Evolutionary conservation across 169 alveolate genomes (phyloP), one percentile per base, ranked within the genome.

Genomic region (Babesia microti): DNA sequence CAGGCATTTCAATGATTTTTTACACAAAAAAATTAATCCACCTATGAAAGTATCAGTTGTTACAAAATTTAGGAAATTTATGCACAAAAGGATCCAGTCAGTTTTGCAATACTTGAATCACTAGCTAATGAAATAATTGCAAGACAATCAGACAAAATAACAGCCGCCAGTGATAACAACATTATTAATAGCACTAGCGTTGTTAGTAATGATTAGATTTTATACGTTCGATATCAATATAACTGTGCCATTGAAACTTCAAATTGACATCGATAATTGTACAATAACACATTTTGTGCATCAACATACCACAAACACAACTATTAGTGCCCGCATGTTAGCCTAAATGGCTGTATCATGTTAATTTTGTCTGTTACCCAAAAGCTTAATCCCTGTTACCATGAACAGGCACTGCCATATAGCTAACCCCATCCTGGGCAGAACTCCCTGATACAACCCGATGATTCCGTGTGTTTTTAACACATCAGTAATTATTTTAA

Each of bases 331-430:
- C n/a, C n/a, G n/a, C n/a, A n/a, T 45, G 9, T 17, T 15, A 18
- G 29, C 27, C n/a, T 7, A 17, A 18, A 17, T 27, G 18, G 19
- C 22, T 2, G 29, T 18, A 26, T 17, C 7, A 17, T 12, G 6
- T 36, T 12, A 14, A 39, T 30, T 52, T 12, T 14, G 21, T 14
- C 47, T 48, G 4, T 44, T 47, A 30, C 42, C 37, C 12, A 43
- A 26, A 28, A 54, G 37, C 35, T 73, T 73, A 26, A 72, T 45
- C 15, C 84, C 84, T 7, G 84, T 68, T 12, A 73, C 84, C 84
- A 73, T 73, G 44, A 73, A 73, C 30, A 73, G 42, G 5, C 81
- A 68, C 47, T 73, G 84, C 84, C 84, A 73, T n/a, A 73, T 55
- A 18, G 78, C 75, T 28, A 73, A 27, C 7, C 75, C 56, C 19